Evolutionary conservation across 352 stramenopile species (phyloP).

Genomic region (Pythium inflatum): DNA sequence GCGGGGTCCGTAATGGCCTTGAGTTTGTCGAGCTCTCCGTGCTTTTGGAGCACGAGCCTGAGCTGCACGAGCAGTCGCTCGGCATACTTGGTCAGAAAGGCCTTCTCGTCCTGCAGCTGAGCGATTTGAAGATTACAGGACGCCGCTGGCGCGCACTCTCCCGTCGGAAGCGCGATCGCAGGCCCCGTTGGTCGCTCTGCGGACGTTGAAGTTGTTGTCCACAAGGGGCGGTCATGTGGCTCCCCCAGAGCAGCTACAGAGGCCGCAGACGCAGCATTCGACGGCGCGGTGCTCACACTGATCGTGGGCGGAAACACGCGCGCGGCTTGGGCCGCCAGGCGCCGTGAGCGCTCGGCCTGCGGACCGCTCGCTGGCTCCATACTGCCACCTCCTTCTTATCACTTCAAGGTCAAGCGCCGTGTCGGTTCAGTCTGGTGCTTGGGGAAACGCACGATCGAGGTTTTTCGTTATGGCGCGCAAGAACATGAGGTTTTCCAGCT

Average conservation of each 20-base stretch:
- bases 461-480: too few species aligned
- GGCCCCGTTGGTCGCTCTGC: too few species aligned
- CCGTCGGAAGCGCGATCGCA: slow-evolving; percentile 9
- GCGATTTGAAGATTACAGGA: slow-evolving; percentile 49
- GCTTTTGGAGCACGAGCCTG: slow-evolving; percentile 56
- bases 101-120: slow-evolving; percentile 59
- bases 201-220: slow-evolving; percentile 25
- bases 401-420: not conserved
- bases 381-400: not conserved
- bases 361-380: slow-evolving; percentile 26
- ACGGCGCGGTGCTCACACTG: not conserved
- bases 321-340: slow-evolving; percentile 24
- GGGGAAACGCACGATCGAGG: slow-evolving; percentile 1
- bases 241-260: slow-evolving; percentile 1
- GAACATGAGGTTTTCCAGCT: not conserved
- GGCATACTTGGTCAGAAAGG: slow-evolving; percentile 69
- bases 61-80: slow-evolving; percentile 71
- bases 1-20: slow-evolving; percentile 52
- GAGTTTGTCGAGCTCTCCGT: slow-evolving; percentile 77
- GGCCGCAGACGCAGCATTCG: not conserved
- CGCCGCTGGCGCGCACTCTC: slow-evolving; percentile 25
- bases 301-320: slow-evolving; percentile 26
- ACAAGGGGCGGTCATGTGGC: not conserved
- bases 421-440: slow-evolving; percentile 11
- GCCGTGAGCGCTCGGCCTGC: slow-evolving; percentile 32